phyloP scores from a whole-genome alignment of 2,329 filamentous ascomycete species.

The Sarocladium oryzae region DNA sequence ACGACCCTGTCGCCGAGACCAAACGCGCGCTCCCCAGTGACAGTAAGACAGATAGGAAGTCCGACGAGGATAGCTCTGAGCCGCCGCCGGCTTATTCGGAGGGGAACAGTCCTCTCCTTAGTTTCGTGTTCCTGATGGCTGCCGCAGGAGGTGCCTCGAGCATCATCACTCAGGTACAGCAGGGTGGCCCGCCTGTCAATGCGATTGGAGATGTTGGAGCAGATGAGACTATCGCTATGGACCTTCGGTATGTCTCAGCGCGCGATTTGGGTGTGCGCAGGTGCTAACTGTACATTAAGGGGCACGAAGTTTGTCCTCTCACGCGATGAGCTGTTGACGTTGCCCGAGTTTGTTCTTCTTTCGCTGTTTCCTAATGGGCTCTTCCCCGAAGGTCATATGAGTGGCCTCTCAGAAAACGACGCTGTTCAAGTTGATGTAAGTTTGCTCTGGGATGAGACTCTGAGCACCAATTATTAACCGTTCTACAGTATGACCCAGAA shows the following conservation, averaged over 20 bases:
- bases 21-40: conserved; percentile 80
- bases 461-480: conserved; percentile 4
- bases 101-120: conserved; percentile 83
- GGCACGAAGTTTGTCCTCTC: conserved; percentile 91
- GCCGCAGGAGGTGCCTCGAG: conserved; percentile 93
- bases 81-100: conserved; percentile 96
- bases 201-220: conserved; percentile 81
- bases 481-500: conserved; percentile 80
- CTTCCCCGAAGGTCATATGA: conserved; percentile 93
- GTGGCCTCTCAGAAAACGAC: conserved; percentile 84
- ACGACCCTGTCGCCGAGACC: conserved; percentile 61
- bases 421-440: conserved; percentile 96
- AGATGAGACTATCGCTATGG: conserved; percentile 92
- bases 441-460: conserved; percentile 20
- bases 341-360: conserved; percentile 93
- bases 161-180: conserved; percentile 98
- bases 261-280: not conserved
- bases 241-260: conserved; percentile 68
- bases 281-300: conserved; percentile 42
- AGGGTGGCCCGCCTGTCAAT: conserved; percentile 83
- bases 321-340: conserved; percentile 85
- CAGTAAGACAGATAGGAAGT: conserved; percentile 65
- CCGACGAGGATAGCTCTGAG: conserved; percentile 65
- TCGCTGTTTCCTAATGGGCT: conserved; percentile 99
- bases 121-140: conserved; percentile 97